Evolutionary conservation across 306 rosid genomes (phyloP), one percentile per base, ranked within the genome.

Genomic region (Lotus japonicus): DNA sequence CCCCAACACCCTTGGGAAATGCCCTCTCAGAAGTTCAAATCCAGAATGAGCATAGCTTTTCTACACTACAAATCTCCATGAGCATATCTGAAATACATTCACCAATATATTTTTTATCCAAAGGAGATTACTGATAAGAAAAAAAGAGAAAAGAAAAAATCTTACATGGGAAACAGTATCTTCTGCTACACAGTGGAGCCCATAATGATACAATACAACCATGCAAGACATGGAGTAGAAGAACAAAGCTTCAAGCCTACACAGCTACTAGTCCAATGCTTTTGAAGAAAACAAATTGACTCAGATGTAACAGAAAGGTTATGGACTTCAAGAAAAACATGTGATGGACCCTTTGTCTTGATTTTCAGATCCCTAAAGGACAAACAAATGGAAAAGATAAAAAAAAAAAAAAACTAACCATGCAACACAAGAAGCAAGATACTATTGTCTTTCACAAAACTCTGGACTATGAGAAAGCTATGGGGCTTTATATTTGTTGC

Each of bases 331-430:
- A 54, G 68, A 45, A 65, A 68, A 61, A 72, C 73, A 80, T 76
- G 78, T 71, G 86, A 90, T 71, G 77, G 78, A 72, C 55, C 64
- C 81, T 81, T 78, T 62, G 83, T 77, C 80, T 78, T 77, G 64
- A 64, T 79, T 52, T 60, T 79, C 58, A 60, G 80, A 75, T 66
- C 46, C 36, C 41, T 48, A 62, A 65, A 72, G 77, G 77, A 70
- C 76, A 62, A 62, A 58, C 83, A 57, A 49, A 71, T 18, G 68
- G 38, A 33, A 59, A 35, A 41, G 17, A 16, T 33, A 79, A 39
- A 79, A 21, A 21, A 21, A n/a, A 16, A 43, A 65, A 54, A 43
- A 80, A 76, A 62, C 72, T 76, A 26, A 73, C 57, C 56, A 64
- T 45, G 69, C 68, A 28, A 74, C 61, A 76, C 57, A 36, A 64